A percentile compares a stretch with the other conserved stretches of the same genome.
Evolutionary conservation across 2,329 filamentous ascomycete species (phyloP).

Genomic region (Dichotomopilus funicola): DNA sequence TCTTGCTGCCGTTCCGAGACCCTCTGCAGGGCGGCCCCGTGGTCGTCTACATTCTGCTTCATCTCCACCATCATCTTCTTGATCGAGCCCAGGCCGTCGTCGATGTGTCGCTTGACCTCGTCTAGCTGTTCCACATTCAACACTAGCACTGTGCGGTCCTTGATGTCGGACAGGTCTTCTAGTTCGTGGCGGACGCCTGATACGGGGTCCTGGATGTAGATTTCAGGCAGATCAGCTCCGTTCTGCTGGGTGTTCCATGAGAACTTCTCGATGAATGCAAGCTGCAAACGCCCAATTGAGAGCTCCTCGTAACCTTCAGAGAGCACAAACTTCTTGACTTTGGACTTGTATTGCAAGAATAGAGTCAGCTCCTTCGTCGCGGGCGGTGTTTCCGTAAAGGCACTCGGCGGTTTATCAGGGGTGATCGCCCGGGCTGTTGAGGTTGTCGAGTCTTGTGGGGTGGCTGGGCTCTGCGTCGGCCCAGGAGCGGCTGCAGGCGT

Average conservation of each 20-base stretch:
- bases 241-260: slow-evolving; percentile 98
- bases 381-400: slow-evolving; percentile 60
- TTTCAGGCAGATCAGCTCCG: slow-evolving; percentile 86
- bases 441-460: neutral
- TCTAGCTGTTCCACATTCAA: slow-evolving; percentile 89
- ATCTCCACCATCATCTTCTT: slow-evolving; percentile 80
- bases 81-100: slow-evolving; percentile 78
- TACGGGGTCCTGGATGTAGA: slow-evolving; percentile 93
- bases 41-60: slow-evolving; percentile 75
- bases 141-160: slow-evolving; percentile 90
- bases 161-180: slow-evolving; percentile 87
- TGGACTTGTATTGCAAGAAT: slow-evolving; percentile 93
- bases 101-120: slow-evolving; percentile 93
- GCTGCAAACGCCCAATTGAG: slow-evolving; percentile 78
- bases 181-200: slow-evolving; percentile 96
- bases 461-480: neutral
- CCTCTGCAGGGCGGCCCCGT: slow-evolving; percentile 71
- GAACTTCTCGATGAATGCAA: slow-evolving; percentile 98
- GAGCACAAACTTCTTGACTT: slow-evolving; percentile 92
- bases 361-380: slow-evolving; percentile 81
- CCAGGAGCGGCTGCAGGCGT: slow-evolving; percentile 3
- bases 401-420: slow-evolving; percentile 44
- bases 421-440: slow-evolving; percentile 23
- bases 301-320: slow-evolving; percentile 77
- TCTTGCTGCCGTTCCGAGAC: slow-evolving; percentile 90